Conservation (phyloP, 108 stramenopile genomes). For the Pinguiococcus pyrenoidosus region DNA sequence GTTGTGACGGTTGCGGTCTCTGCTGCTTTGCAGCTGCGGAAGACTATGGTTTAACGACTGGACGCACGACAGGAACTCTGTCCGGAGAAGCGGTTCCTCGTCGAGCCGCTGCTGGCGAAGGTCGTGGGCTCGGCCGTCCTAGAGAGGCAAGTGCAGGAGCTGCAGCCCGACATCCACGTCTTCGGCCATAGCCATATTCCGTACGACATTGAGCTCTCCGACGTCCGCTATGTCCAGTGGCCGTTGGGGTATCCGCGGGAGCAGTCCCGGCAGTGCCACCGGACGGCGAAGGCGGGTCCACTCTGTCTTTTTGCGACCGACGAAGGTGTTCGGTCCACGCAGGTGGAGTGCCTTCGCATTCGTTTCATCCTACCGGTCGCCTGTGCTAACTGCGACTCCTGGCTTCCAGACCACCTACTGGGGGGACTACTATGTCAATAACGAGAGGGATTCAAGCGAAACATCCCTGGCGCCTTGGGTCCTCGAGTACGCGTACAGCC, state of each 20-base stretch:
- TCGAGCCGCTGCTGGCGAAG: slow-evolving; percentile 29
- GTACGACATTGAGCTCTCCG: slow-evolving; percentile 22
- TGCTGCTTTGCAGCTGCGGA: too few species aligned
- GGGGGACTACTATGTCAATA: background rate
- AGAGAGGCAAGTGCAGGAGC: slow-evolving; percentile 16
- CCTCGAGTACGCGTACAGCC: background rate
- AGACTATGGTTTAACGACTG: too few species aligned
- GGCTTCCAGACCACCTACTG: background rate
- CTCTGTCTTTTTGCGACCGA: background rate
- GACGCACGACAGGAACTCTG: slow-evolving; percentile 31
- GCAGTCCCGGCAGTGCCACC: background rate
- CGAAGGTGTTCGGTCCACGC: background rate
- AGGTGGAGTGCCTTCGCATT: background rate
- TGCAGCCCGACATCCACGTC: slow-evolving; percentile 30
- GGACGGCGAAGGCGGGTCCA: background rate
- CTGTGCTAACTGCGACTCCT: too few species aligned
- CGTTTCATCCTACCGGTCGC: too few species aligned
- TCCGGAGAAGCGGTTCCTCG: slow-evolving; percentile 35
- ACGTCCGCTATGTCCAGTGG: slow-evolving; percentile 8
- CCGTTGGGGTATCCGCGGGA: slow-evolving; percentile 7
- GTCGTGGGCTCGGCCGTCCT: slow-evolving; percentile 15
- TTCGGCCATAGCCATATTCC: slow-evolving; percentile 42
- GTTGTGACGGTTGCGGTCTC: too few species aligned
- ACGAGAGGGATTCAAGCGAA: background rate
- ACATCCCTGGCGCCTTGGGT: slow-evolving; percentile 2